A percentile compares a stretch with the other conserved stretches of the same genome.
phyloP scores from a whole-genome alignment of 306 rosid species.

The Vachellia collinsii region DNA sequence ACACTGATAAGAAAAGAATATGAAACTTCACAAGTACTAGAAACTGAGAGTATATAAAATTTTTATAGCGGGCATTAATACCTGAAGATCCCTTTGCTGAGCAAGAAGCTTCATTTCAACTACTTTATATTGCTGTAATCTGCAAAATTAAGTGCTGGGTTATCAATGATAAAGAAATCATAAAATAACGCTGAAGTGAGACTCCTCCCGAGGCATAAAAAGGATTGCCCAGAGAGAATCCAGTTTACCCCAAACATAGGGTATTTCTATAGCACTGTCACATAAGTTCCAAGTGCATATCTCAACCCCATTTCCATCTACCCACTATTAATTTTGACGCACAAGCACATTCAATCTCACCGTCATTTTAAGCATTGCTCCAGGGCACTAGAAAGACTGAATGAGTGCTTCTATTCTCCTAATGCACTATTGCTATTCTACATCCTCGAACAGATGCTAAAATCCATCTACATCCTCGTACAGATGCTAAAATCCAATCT shows the following conservation, averaged over 20 bases:
- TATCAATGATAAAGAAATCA: conserved; percentile 4
- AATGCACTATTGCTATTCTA: background rate
- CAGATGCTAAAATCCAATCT: no score
- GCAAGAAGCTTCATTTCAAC: conserved; percentile 99
- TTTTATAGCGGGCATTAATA: conserved; percentile 25
- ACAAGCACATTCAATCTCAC: background rate
- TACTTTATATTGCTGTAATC: conserved; percentile 96
- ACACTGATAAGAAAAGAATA: conserved; percentile 12
- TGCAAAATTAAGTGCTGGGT: conserved; percentile 42
- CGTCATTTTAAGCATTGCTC: background rate
- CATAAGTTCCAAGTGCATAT: background rate
- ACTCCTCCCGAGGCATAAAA: background rate
- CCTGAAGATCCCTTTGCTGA: conserved; percentile 97
- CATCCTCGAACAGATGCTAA: background rate
- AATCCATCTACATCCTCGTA: no score
- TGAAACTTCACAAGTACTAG: background rate
- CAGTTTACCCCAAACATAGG: background rate
- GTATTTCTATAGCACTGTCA: background rate
- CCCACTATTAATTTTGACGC: background rate
- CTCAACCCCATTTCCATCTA: conserved; percentile 4
- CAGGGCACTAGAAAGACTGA: background rate
- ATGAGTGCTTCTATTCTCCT: background rate
- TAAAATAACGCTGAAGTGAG: background rate
- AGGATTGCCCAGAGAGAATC: background rate
- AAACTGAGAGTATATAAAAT: background rate